Conservation (phyloP, 139 green algal species). For the Asterochloris erici region DNA sequence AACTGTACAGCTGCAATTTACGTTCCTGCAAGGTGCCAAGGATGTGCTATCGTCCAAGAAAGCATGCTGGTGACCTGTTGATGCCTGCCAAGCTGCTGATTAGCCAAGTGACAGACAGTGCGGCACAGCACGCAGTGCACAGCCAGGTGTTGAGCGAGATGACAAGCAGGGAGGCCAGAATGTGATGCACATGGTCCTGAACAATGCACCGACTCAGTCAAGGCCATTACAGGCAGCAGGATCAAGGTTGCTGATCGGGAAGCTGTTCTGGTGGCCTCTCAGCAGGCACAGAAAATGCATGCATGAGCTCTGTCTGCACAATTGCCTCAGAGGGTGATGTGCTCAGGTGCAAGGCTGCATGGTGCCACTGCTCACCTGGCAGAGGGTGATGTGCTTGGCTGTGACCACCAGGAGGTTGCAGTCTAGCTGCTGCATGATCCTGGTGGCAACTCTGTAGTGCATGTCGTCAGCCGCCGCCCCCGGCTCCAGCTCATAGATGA, state of each 20-base stretch:
- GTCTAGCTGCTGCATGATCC: conserved; percentile 70
- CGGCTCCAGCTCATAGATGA: conserved; percentile 70
- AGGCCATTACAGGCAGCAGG: too few species aligned
- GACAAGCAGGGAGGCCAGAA: neutral
- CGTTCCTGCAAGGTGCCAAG: conserved; percentile 48
- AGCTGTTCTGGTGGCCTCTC: too few species aligned
- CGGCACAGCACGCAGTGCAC: neutral
- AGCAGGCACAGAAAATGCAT: too few species aligned
- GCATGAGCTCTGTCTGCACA: too few species aligned
- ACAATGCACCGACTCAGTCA: too few species aligned
- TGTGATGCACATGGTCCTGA: neutral
- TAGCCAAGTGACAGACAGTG: neutral
- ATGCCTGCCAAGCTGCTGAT: neutral
- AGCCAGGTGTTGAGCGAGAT: neutral
- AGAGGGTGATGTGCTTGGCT: conserved; percentile 68
- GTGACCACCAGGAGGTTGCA: conserved; percentile 88
- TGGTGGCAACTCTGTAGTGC: conserved; percentile 48
- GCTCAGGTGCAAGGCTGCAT: neutral
- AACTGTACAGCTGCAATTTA: conserved; percentile 75
- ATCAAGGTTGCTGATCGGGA: too few species aligned
- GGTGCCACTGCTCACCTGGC: conserved; percentile 37
- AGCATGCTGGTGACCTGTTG: neutral
- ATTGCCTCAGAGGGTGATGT: neutral
- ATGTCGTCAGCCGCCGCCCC: conserved; percentile 55
- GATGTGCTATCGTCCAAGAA: neutral